Conservation (phyloP, 305 asterid species). For the Plantago coronopus region DNA sequence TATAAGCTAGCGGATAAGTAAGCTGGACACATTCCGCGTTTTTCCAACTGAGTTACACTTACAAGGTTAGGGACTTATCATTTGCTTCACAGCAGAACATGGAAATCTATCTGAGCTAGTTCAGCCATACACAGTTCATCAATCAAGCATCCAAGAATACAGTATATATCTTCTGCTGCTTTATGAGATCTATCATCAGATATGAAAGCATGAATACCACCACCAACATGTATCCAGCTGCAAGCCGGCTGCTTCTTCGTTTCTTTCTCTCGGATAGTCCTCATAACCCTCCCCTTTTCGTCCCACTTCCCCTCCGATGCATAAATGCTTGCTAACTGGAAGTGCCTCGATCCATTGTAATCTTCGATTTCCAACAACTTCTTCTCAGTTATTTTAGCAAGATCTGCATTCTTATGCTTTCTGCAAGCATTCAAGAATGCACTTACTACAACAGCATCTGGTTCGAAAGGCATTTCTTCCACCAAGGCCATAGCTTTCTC, state of each 20-base stretch:
- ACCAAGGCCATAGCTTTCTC: constrained; percentile 57
- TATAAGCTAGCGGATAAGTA: no score
- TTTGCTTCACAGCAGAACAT: constrained; percentile 3
- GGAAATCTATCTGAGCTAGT: no score
- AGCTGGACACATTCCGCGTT: no score
- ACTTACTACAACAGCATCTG: constrained; percentile 55
- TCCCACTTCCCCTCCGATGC: constrained; percentile 77
- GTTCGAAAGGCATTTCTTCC: constrained; percentile 56
- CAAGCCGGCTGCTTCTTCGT: constrained; percentile 72
- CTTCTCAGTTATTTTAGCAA: constrained; percentile 57
- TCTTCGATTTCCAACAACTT: constrained; percentile 57
- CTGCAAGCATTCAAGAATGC: constrained; percentile 75
- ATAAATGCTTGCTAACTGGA: constrained; percentile 75
- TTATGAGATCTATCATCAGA: constrained; percentile 61
- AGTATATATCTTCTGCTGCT: constrained; percentile 47
- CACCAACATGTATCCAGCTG: constrained; percentile 67
- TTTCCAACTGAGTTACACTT: no score
- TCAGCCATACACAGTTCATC: constrained; percentile 34
- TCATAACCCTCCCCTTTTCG: constrained; percentile 81
- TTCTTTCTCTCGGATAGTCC: constrained; percentile 68
- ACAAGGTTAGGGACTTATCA: no score
- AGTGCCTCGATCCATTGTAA: constrained; percentile 53
- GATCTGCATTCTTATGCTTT: constrained; percentile 48
- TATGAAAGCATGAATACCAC: constrained; percentile 47
- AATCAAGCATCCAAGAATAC: constrained; percentile 42